These are phyloP conservation scores for Exophiala phaeomuriformis DNA, from an alignment of 2,329 filamentous ascomycete genomes.

Conservation along the genomic window DNA sequence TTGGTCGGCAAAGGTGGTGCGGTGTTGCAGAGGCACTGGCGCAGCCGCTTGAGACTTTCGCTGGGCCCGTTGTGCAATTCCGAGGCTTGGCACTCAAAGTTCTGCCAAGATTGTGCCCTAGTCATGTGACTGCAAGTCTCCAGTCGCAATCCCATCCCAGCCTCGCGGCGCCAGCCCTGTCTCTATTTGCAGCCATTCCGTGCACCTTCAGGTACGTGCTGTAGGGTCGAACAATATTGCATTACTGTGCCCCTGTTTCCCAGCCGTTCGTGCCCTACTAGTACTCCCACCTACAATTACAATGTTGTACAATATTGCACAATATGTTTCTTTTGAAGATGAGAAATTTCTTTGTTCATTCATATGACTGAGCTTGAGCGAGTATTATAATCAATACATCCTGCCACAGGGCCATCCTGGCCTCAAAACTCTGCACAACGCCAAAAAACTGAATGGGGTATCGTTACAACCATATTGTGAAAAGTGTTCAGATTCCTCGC, in stretches of 20 bases:
- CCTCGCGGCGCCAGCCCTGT: background rate
- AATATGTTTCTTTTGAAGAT: background rate
- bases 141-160: background rate
- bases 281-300: background rate
- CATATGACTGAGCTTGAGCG: conserved; percentile 25
- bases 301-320: too few species aligned
- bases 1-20: background rate
- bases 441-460: conserved; percentile 19
- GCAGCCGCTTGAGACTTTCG: conserved; percentile 1
- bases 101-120: conserved; percentile 12
- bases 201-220: too few species aligned
- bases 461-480: conserved; percentile 15
- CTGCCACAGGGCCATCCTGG: background rate
- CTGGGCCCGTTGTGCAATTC: conserved; percentile 6
- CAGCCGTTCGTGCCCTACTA: background rate
- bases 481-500: conserved; percentile 8
- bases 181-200: background rate
- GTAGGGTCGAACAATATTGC: too few species aligned
- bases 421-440: conserved; percentile 1
- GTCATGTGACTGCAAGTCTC: conserved; percentile 4
- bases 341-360: conserved; percentile 8
- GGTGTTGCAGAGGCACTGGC: background rate
- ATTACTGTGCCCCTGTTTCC: background rate
- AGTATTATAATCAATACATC: conserved; percentile 25
- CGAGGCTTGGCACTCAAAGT: conserved; percentile 6